Evolutionary conservation across 352 stramenopile species (phyloP).

Genomic region (Saprolegnia parasitica): DNA sequence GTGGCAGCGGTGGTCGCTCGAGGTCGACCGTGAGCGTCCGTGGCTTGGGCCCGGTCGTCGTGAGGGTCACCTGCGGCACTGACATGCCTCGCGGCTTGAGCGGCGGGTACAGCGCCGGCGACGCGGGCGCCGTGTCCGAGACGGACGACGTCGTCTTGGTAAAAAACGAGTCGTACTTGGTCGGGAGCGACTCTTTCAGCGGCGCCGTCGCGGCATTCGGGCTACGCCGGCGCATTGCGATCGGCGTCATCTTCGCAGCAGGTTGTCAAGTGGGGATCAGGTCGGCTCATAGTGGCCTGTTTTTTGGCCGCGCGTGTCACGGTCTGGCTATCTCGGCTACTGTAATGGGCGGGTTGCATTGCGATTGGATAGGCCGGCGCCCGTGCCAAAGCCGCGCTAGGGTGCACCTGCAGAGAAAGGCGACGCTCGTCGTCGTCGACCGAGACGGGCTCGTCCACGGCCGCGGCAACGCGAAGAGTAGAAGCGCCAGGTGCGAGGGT

Average conservation of each 20-base stretch:
- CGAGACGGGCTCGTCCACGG: too few species aligned
- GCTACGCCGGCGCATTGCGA: neutral
- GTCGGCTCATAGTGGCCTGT: neutral
- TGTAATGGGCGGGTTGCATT: too few species aligned
- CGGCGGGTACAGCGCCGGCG: neutral
- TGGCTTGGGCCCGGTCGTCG: neutral
- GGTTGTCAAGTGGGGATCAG: neutral
- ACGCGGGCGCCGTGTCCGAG: neutral
- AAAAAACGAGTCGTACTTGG: neutral
- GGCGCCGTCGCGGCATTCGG: neutral
- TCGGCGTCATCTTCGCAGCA: neutral
- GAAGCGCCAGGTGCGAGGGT: too few species aligned
- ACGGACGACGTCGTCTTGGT: neutral
- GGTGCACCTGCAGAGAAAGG: too few species aligned
- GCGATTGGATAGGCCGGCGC: too few species aligned
- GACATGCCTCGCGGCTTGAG: neutral
- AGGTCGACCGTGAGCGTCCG: neutral
- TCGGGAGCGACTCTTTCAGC: neutral
- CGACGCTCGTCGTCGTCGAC: too few species aligned
- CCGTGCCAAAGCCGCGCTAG: too few species aligned
- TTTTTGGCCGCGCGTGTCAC: neutral
- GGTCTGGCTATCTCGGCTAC: neutral
- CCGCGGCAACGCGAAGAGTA: too few species aligned
- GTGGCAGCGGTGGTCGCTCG: neutral
- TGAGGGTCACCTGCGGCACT: neutral